Base-by-base conservation (phyloP, 2,329 filamentous ascomycete species). In the Fusarium caatingaense region DNA sequence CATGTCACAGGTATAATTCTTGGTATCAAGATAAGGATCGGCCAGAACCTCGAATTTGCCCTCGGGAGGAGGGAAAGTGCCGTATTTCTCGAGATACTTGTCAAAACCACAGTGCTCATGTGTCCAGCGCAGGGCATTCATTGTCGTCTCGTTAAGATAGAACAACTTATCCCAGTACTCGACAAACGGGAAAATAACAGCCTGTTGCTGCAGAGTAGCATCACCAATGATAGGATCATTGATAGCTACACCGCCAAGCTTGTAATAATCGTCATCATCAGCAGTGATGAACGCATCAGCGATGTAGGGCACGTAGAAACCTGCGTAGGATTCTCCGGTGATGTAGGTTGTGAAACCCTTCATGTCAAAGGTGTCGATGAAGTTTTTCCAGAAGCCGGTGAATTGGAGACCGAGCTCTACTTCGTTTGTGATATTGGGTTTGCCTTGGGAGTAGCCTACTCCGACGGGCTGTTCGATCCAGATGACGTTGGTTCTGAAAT, bases 341-440 rank as follows among this genome's bases (percentile, higher is more conserved):
- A 96, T 87, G 78, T 91, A 95, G 12, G 93, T 85, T 68, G 91
- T 92, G 72, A 86, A 88, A 15, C 86, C 85, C 21, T 92, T 84
- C 73, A 93, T 83, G n/a, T 80, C 83, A 71, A 94, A 94, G 0
- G 89, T 89, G 34, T 92, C 83, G 61, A 93, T 81, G 72, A 93
- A 94, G 80, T 93, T 93, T 81, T 91, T 90, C 85, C 89, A 94
- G 80, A 93, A 96, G 51, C 91, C 91, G 18, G 91, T 83, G 77
- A 95, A 93, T 71, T 94, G 87, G n/a, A 81, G 79, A 0, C 91
- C 91, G 2, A 91, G 84, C 69, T 93, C 91, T 30, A 88, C 85
- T 69, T 93, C 89, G 71, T 86, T 87, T 6, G 83, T 88, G 12
- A 91, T 91, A 0, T 86, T 91, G 6, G 88, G 83, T 1, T 80